Evolutionary conservation across 257 asterid genomes (phyloP).

Genomic region (Solanum megistacrolobum): DNA sequence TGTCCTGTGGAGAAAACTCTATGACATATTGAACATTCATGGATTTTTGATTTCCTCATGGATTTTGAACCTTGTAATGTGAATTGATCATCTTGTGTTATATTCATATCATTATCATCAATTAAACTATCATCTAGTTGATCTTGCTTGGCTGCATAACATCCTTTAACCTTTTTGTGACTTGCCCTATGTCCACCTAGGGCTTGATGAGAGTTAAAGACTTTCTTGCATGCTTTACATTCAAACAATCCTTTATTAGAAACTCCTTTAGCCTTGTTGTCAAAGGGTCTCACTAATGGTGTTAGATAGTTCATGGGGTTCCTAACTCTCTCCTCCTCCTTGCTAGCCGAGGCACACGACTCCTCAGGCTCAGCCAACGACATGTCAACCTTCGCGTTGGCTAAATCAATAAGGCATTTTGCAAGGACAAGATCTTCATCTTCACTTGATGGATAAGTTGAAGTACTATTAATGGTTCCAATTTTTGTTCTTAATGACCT

Average conservation of each 20-base stretch:
- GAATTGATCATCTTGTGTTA: conserved; percentile 31
- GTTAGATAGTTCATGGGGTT: neutral
- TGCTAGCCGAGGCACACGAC: conserved; percentile 77
- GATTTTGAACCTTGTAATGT: conserved; percentile 33
- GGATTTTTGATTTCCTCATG: conserved; percentile 56
- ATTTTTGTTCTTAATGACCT: conserved; percentile 71
- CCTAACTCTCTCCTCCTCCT: conserved; percentile 43
- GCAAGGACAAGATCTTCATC: conserved; percentile 82
- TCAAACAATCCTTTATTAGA: conserved; percentile 59
- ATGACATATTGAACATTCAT: conserved; percentile 88
- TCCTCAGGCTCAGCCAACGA: conserved; percentile 38
- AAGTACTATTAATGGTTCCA: conserved; percentile 17
- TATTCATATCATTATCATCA: conserved; percentile 23
- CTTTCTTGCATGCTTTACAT: conserved; percentile 93
- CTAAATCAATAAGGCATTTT: conserved; percentile 57
- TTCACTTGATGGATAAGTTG: conserved; percentile 27
- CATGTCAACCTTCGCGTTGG: conserved; percentile 48
- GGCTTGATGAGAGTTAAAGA: conserved; percentile 91
- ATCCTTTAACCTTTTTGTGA: conserved; percentile 90
- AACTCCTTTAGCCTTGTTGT: conserved; percentile 32
- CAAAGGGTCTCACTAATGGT: neutral
- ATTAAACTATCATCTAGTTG: conserved; percentile 16
- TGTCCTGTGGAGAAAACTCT: conserved; percentile 81
- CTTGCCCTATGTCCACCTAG: conserved; percentile 94
- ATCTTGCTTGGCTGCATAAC: conserved; percentile 79